Conservation (phyloP, 306 rosid genomes). For the Hylodesmum podocarpum region DNA sequence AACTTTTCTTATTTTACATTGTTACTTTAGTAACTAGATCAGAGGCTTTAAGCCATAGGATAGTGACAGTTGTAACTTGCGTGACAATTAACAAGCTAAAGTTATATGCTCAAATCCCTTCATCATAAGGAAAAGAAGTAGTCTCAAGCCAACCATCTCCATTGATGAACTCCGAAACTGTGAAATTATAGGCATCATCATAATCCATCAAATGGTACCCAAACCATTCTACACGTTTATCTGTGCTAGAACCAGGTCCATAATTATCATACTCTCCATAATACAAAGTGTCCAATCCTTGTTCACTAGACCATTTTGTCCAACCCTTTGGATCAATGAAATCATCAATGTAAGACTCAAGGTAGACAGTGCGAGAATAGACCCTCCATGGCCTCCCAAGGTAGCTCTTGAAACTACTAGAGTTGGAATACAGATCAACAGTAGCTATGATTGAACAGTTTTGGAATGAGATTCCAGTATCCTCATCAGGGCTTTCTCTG, state of each 20-base stretch:
- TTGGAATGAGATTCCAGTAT: constrained; percentile 78
- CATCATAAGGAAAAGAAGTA: constrained; percentile 79
- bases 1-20: background rate
- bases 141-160: constrained; percentile 75
- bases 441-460: constrained; percentile 63
- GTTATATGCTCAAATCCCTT: constrained; percentile 45
- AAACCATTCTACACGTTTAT: constrained; percentile 53
- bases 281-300: constrained; percentile 52
- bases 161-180: constrained; percentile 58
- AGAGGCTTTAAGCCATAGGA: background rate
- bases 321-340: constrained; percentile 70
- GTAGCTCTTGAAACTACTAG: constrained; percentile 49
- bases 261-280: constrained; percentile 72
- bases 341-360: constrained; percentile 56
- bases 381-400: constrained; percentile 76
- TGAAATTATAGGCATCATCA: constrained; percentile 60
- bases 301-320: constrained; percentile 51
- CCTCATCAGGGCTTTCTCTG: constrained; percentile 51
- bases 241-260: constrained; percentile 69
- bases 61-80: background rate
- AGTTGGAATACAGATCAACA: constrained; percentile 38
- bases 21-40: background rate
- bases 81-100: background rate
- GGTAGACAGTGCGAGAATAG: constrained; percentile 52
- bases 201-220: constrained; percentile 72